phyloP scores from a whole-genome alignment of 228 moss, liverwort and hornwort genomes.

The Sphagnum magellanicum region DNA sequence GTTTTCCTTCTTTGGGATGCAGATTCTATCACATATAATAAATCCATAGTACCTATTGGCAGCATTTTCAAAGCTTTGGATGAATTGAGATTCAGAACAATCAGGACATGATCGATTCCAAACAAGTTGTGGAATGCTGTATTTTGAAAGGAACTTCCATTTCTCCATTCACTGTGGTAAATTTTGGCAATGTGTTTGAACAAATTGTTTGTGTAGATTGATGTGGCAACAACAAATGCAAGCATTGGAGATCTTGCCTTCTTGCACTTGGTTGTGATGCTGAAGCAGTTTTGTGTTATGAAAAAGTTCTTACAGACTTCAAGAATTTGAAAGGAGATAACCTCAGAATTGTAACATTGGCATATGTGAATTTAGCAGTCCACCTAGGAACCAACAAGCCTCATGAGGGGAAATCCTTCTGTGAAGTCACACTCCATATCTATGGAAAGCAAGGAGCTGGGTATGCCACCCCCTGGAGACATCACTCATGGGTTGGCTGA shows the following conservation, averaged over 20 bases:
- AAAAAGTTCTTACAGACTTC: slow-evolving; percentile 67
- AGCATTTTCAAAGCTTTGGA: too few species aligned
- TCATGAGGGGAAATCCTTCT: slow-evolving; percentile 54
- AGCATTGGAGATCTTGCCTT: slow-evolving; percentile 69
- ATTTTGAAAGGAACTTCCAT: too few species aligned
- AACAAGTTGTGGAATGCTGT: too few species aligned
- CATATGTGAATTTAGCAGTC: slow-evolving; percentile 62
- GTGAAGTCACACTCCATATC: slow-evolving; percentile 71
- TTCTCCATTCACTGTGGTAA: too few species aligned
- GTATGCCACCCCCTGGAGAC: slow-evolving; percentile 40
- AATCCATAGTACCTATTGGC: too few species aligned
- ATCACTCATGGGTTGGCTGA: slow-evolving; percentile 66
- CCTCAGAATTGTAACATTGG: slow-evolving; percentile 57
- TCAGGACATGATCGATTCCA: too few species aligned
- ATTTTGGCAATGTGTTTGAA: too few species aligned
- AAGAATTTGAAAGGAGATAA: slow-evolving; percentile 63
- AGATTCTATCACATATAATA: too few species aligned
- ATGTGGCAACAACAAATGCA: slow-evolving; percentile 79
- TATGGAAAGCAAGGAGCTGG: slow-evolving; percentile 58
- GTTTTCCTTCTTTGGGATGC: background rate
- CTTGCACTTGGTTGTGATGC: slow-evolving; percentile 70
- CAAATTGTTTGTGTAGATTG: slow-evolving; percentile 16
- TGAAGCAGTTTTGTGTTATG: slow-evolving; percentile 72
- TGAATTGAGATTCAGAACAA: too few species aligned
- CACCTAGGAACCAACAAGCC: slow-evolving; percentile 68